These are phyloP conservation scores for Castanopsis chinensis DNA, from an alignment of 306 rosid species.

Conservation along the genomic window DNA sequence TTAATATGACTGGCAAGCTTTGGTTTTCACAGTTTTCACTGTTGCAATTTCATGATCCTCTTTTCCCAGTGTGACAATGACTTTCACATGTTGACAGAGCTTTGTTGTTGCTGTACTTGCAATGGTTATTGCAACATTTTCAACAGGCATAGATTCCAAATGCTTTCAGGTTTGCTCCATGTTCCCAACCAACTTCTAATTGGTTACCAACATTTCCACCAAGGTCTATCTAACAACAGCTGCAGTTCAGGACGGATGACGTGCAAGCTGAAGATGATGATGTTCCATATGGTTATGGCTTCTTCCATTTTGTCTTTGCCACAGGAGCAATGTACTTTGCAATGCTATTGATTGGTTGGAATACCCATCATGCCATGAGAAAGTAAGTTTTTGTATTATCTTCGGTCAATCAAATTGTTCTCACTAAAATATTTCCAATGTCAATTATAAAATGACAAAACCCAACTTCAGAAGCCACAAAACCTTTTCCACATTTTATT, in stretches of 20 bases:
- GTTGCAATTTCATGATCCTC: constrained; percentile 9
- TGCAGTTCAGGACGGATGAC: constrained; percentile 69
- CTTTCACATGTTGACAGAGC: constrained; percentile 57
- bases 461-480: constrained; percentile 10
- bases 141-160: constrained; percentile 94
- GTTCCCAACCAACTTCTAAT: constrained; percentile 22
- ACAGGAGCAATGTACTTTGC: constrained; percentile 99
- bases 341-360: constrained; percentile 93
- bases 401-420: constrained; percentile 2
- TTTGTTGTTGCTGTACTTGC: constrained; percentile 81
- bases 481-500: background rate
- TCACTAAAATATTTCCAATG: background rate
- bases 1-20: constrained; percentile 4
- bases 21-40: constrained; percentile 9
- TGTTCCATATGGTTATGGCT: constrained; percentile 96
- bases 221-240: constrained; percentile 25
- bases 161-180: constrained; percentile 73
- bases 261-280: constrained; percentile 69
- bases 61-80: constrained; percentile 23
- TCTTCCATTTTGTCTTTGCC: constrained; percentile 95
- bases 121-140: constrained; percentile 85
- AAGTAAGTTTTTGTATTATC: constrained; percentile 41
- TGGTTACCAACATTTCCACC: constrained; percentile 17
- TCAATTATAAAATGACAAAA: background rate
- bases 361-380: constrained; percentile 70